phyloP scores from a whole-genome alignment of 306 rosid genomes.

The Vicia sativa region DNA sequence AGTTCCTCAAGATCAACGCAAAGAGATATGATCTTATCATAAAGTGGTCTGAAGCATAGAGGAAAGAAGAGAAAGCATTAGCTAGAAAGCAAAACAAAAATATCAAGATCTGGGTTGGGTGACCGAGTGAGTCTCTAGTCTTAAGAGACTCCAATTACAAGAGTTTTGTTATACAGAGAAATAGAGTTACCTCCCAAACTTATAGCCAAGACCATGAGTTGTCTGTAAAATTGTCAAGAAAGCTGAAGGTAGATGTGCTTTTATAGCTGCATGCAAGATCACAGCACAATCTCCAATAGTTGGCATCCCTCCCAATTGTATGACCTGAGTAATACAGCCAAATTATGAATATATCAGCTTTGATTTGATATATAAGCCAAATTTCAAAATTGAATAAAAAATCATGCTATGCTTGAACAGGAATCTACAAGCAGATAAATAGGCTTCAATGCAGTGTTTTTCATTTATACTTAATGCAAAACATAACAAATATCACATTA shows the following conservation, averaged over 20 bases:
- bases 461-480: background rate
- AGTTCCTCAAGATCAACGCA: constrained; percentile 88
- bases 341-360: constrained; percentile 11
- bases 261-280: constrained; percentile 87
- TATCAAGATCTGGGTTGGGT: constrained; percentile 10
- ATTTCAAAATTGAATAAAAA: constrained; percentile 20
- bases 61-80: constrained; percentile 23
- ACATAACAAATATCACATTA: constrained; percentile 1
- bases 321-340: constrained; percentile 56
- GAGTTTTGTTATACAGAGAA: constrained; percentile 30
- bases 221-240: constrained; percentile 88
- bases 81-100: constrained; percentile 29
- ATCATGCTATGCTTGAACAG: constrained; percentile 7
- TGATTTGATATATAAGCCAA: background rate
- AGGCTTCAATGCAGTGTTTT: background rate
- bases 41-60: constrained; percentile 64
- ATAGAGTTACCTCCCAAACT: constrained; percentile 76
- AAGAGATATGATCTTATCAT: constrained; percentile 74
- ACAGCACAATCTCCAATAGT: constrained; percentile 91
- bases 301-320: constrained; percentile 89
- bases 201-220: constrained; percentile 83
- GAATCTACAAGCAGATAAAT: background rate
- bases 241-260: constrained; percentile 81
- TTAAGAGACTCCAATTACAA: no score
- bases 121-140: no score